Percentiles rank a stretch among this genome's conserved stretches.
Conservation (phyloP, 495 filamentous ascomycete genomes). For the Penicillium robsamsonii region DNA sequence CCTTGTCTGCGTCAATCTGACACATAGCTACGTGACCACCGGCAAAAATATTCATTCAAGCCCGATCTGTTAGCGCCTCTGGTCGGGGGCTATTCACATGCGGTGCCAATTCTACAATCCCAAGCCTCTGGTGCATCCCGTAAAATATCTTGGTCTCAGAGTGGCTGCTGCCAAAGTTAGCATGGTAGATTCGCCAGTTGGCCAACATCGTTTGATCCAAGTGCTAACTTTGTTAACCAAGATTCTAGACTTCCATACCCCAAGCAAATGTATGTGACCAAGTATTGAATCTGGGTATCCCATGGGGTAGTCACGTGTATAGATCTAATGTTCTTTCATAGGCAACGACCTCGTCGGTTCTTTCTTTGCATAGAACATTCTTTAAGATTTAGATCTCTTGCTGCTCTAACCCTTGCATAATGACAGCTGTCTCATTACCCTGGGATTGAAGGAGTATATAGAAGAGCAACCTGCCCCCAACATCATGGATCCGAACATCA, state of each 20-base stretch:
- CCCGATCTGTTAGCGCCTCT: slow-evolving; percentile 22
- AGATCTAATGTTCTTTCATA: background rate
- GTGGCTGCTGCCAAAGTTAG: no score
- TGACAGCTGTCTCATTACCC: background rate
- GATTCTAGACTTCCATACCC: no score
- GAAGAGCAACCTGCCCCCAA: background rate
- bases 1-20: slow-evolving; percentile 40
- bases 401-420: background rate
- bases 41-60: slow-evolving; percentile 27
- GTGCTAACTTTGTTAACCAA: no score
- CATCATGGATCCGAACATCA: background rate
- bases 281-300: background rate
- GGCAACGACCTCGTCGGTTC: background rate
- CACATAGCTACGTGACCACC: slow-evolving; percentile 34
- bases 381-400: background rate
- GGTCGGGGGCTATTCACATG: slow-evolving; percentile 31
- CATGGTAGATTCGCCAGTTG: no score
- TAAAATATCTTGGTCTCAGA: no score
- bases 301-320: background rate
- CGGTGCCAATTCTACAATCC: no score
- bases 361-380: background rate
- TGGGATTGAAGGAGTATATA: background rate
- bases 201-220: no score
- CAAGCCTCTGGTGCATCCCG: no score
- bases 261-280: background rate